phyloP scores from a whole-genome alignment of 2,329 filamentous ascomycete genomes.

The Paraphaeosphaeria sporulosa region DNA sequence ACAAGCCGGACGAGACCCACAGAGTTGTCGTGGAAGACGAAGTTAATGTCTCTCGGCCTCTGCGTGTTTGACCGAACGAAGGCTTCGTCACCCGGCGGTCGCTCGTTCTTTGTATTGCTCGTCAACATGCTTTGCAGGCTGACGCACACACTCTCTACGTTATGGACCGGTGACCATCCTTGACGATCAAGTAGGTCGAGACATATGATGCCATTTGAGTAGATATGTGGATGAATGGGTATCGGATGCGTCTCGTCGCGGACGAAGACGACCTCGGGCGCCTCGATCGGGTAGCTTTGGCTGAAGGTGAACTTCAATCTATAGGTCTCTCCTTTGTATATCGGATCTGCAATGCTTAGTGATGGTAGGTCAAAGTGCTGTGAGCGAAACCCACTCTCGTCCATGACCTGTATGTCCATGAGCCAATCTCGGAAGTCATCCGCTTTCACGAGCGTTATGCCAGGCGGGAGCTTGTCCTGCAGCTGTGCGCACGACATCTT shows the following conservation, averaged over 20 bases:
- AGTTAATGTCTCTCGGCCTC: constrained; percentile 87
- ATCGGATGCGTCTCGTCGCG: constrained; percentile 68
- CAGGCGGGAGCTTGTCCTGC: constrained; percentile 66
- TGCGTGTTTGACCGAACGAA: constrained; percentile 83
- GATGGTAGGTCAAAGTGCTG: neutral
- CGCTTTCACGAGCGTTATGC: constrained; percentile 80
- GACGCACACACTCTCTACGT: constrained; percentile 96
- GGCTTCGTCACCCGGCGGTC: constrained; percentile 87
- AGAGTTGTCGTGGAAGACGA: constrained; percentile 86
- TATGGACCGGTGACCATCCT: constrained; percentile 97
- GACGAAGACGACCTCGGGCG: constrained; percentile 92
- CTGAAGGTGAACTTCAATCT: constrained; percentile 88
- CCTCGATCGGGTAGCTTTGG: constrained; percentile 85
- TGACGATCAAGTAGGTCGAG: constrained; percentile 87
- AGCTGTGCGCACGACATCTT: constrained; percentile 50
- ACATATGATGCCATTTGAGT: constrained; percentile 98
- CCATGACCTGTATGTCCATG: constrained; percentile 89
- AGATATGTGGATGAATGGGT: constrained; percentile 96
- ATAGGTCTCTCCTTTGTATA: constrained; percentile 83
- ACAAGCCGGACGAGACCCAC: constrained; percentile 38
- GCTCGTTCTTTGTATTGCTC: constrained; percentile 88
- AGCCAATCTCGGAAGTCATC: constrained; percentile 90
- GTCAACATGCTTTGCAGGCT: constrained; percentile 98
- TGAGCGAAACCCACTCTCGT: constrained; percentile 61
- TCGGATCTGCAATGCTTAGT: constrained; percentile 61